Conservation (phyloP, 2,329 filamentous ascomycete genomes). For the Ceratocystiopsis sp. region DNA sequence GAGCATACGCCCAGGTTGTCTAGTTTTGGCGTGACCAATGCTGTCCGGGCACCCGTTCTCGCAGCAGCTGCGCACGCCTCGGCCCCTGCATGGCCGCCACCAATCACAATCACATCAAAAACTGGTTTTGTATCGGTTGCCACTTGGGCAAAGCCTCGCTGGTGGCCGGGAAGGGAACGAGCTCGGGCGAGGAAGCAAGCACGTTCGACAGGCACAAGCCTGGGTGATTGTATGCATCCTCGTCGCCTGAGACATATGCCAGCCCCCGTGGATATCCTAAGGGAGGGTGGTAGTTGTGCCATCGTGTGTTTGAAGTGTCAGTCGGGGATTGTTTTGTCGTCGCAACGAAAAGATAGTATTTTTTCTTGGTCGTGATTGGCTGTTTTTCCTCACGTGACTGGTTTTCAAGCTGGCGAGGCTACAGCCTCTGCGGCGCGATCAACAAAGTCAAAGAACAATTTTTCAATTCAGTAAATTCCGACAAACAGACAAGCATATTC, state of each 20-base stretch:
- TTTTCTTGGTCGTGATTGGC: too few relatives aligned
- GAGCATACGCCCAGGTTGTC: slow-evolving; percentile 90
- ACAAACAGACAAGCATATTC: too few relatives aligned
- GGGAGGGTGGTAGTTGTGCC: too few relatives aligned
- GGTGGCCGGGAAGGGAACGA: background rate
- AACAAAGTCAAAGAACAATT: too few relatives aligned
- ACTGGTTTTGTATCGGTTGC: slow-evolving; percentile 16
- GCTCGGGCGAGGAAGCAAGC: background rate
- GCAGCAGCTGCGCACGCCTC: slow-evolving; percentile 89
- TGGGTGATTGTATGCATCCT: background rate
- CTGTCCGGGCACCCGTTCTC: slow-evolving; percentile 73
- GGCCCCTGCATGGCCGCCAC: slow-evolving; percentile 86
- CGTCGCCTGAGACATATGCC: background rate
- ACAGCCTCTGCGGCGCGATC: too few relatives aligned
- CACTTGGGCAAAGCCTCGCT: slow-evolving; percentile 6
- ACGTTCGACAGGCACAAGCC: background rate
- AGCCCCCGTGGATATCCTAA: too few relatives aligned
- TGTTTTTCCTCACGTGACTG: too few relatives aligned
- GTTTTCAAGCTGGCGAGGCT: too few relatives aligned
- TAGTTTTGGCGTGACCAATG: slow-evolving; percentile 71
- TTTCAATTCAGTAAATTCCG: too few relatives aligned
- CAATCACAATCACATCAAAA: slow-evolving; percentile 89
- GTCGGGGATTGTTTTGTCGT: too few relatives aligned
- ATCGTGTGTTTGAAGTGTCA: too few relatives aligned
- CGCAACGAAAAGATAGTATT: too few relatives aligned